Conservation (phyloP, 139 green algal species). For the Tetradesmus lagerheimii region DNA sequence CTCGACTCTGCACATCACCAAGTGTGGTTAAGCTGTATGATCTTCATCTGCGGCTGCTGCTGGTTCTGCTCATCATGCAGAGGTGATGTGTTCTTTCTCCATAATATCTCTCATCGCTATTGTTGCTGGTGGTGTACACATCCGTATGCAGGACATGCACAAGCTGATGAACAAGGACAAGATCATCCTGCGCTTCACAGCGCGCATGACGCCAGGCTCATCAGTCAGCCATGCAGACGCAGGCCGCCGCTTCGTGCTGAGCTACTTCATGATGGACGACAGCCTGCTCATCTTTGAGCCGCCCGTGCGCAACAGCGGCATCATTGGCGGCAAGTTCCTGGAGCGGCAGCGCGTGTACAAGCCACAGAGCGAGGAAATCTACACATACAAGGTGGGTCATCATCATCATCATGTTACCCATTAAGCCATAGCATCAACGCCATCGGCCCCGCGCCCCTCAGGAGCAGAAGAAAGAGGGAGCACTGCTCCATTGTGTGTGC, state of each 20-base stretch:
- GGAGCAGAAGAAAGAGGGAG: too few relatives aligned
- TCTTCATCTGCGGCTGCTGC: too few relatives aligned
- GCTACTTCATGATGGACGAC: slow-evolving; percentile 93
- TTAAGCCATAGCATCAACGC: too few relatives aligned
- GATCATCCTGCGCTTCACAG: slow-evolving; percentile 86
- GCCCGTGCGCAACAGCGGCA: slow-evolving; percentile 84
- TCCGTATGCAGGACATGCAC: slow-evolving; percentile 74
- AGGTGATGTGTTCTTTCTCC: too few relatives aligned
- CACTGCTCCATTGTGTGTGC: too few relatives aligned
- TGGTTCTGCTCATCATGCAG: too few relatives aligned
- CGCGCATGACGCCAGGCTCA: slow-evolving; percentile 23
- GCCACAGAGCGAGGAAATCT: slow-evolving; percentile 69
- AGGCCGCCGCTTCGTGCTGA: slow-evolving; percentile 88
- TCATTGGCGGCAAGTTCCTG: slow-evolving; percentile 94
- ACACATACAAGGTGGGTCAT: slow-evolving; percentile 69
- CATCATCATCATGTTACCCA: too few relatives aligned
- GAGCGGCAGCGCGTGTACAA: slow-evolving; percentile 80
- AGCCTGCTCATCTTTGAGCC: slow-evolving; percentile 89
- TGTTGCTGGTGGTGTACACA: not conserved
- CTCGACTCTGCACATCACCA: too few relatives aligned
- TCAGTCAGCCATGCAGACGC: slow-evolving; percentile 48
- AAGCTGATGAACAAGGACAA: slow-evolving; percentile 94
- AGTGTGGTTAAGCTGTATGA: too few relatives aligned
- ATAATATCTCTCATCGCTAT: not conserved
- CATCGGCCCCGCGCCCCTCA: too few relatives aligned